Conservation (phyloP, 2,329 filamentous ascomycete species). For the Cytospora piceae region DNA sequence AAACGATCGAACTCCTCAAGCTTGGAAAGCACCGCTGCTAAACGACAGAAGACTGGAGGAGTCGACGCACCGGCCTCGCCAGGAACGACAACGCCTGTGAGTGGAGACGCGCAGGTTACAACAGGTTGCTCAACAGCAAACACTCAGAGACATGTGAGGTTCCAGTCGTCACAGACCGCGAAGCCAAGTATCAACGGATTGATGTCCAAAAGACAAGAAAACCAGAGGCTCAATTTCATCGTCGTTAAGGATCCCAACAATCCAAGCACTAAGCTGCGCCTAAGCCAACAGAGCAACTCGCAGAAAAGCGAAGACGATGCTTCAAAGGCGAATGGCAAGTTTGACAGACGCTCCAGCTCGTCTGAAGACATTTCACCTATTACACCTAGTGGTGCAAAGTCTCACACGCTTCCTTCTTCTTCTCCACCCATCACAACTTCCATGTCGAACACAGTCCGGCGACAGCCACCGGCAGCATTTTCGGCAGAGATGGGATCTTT, state of each 20-base stretch:
- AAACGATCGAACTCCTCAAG: slow-evolving; percentile 19
- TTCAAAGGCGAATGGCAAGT: slow-evolving; percentile 42
- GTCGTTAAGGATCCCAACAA: slow-evolving; percentile 78
- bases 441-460: neutral
- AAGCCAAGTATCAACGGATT: slow-evolving; percentile 40
- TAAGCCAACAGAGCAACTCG: slow-evolving; percentile 67
- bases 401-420: neutral
- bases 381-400: slow-evolving; percentile 5
- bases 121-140: slow-evolving; percentile 16
- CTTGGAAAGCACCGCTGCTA: neutral
- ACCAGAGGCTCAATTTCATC: slow-evolving; percentile 62
- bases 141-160: slow-evolving; percentile 15
- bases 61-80: neutral
- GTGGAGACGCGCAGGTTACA: neutral
- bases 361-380: slow-evolving; percentile 18
- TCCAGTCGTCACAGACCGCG: slow-evolving; percentile 34
- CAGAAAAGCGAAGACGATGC: slow-evolving; percentile 50
- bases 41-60: slow-evolving; percentile 19
- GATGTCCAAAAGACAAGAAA: slow-evolving; percentile 43
- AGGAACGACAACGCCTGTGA: neutral
- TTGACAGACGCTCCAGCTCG: slow-evolving; percentile 34
- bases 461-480: neutral
- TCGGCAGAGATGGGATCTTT: neutral
- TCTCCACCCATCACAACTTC: neutral
- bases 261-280: slow-evolving; percentile 61